Evolutionary conservation across 352 stramenopile species (phyloP).

Genomic region (Phytophthora europaea): DNA sequence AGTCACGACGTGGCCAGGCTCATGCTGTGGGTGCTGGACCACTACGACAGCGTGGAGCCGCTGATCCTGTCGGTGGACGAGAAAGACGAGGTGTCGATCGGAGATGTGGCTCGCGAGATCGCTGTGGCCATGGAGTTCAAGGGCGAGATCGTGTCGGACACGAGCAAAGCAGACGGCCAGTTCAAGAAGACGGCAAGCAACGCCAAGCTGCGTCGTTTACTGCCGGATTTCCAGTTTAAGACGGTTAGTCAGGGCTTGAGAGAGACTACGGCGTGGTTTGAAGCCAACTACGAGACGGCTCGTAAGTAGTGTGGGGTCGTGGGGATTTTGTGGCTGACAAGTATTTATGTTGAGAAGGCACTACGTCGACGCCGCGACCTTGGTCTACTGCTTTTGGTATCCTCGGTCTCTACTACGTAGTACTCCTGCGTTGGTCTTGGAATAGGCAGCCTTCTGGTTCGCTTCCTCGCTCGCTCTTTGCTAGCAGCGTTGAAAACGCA

Average conservation of each 20-base stretch:
- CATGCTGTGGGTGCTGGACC: constrained; percentile 86
- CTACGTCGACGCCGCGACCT: no score
- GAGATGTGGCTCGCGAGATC: constrained; percentile 91
- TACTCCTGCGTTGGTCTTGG: no score
- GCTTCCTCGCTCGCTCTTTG: no score
- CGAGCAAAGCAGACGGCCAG: constrained; percentile 97
- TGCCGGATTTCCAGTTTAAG: constrained; percentile 96
- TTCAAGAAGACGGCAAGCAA: constrained; percentile 99
- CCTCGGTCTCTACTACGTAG: no score
- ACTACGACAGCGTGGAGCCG: constrained; percentile 91
- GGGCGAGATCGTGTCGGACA: constrained; percentile 93
- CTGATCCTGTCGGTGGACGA: constrained; percentile 98
- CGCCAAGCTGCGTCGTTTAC: constrained; percentile 91
- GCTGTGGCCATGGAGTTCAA: constrained; percentile 84
- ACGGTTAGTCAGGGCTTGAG: constrained; percentile 89
- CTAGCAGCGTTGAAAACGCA: no score
- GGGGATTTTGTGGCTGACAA: no score
- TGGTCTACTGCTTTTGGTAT: no score
- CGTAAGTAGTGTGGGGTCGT: constrained; percentile 42
- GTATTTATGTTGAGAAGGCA: no score
- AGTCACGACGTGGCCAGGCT: constrained; percentile 96
- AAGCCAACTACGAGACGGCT: constrained; percentile 51
- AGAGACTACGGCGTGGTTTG: constrained; percentile 68
- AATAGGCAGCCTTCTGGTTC: no score
- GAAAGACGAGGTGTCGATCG: constrained; percentile 96